phyloP scores from a whole-genome alignment of 805 yeast species.

The Cephaloascus fragrans region DNA sequence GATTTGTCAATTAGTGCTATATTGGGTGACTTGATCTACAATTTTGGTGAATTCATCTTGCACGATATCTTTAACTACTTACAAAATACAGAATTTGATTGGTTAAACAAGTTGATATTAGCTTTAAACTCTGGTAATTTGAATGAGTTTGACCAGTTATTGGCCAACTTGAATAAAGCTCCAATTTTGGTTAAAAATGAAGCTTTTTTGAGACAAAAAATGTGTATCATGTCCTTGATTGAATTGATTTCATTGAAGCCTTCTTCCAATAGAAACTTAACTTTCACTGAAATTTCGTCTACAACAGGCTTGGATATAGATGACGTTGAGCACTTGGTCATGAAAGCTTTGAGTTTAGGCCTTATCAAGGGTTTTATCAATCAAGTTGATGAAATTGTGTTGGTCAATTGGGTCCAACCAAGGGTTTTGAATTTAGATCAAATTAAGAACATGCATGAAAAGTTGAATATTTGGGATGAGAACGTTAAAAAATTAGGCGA shows the following conservation, averaged over 20 bases:
- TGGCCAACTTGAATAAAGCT: constrained; percentile 23
- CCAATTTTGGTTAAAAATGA: constrained; percentile 52
- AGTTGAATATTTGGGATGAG: constrained; percentile 68
- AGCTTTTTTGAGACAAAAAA: constrained; percentile 75
- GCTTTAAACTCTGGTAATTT: constrained; percentile 76
- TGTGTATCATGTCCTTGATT: constrained; percentile 83
- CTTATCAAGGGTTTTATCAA: constrained; percentile 85
- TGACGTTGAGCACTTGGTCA: constrained; percentile 83
- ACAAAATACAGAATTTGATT: constrained; percentile 36
- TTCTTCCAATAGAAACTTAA: constrained; percentile 61
- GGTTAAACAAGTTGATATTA: constrained; percentile 66
- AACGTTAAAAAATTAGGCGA: constrained; percentile 59
- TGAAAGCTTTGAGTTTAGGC: constrained; percentile 82
- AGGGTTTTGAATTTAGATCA: constrained; percentile 80
- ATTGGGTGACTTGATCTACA: constrained; percentile 85
- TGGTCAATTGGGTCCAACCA: constrained; percentile 93
- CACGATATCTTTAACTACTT: constrained; percentile 69
- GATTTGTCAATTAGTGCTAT: constrained; percentile 82
- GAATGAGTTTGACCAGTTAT: constrained; percentile 44
- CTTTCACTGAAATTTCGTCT: constrained; percentile 62
- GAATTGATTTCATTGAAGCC: constrained; percentile 77
- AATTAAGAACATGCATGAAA: constrained; percentile 63
- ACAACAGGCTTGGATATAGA: constrained; percentile 56
- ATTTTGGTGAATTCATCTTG: constrained; percentile 88
- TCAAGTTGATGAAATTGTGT: constrained; percentile 70